These are phyloP conservation scores for Selenicereus undatus DNA, from an alignment of 148 eudicot genomes.

Conservation along the genomic window DNA sequence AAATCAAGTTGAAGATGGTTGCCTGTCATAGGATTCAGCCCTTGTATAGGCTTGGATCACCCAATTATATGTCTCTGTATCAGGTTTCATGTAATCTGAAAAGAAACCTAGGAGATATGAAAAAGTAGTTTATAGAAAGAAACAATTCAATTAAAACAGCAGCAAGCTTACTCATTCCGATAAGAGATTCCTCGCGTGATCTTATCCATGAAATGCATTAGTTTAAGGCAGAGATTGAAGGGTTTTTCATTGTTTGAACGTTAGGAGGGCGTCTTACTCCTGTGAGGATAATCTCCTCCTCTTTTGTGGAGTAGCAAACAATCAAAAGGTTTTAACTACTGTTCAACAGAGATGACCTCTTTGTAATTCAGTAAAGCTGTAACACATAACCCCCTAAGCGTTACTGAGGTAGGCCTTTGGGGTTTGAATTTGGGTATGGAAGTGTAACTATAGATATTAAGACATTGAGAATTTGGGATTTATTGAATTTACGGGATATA, in stretches of 20 bases:
- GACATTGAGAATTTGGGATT: not conserved
- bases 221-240: not conserved
- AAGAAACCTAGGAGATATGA: slow-evolving; percentile 29
- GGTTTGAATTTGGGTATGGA: not conserved
- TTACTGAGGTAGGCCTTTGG: not conserved
- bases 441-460: not conserved
- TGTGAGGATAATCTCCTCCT: not conserved
- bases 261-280: not conserved
- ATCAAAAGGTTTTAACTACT: not conserved
- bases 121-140: slow-evolving; percentile 1
- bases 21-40: slow-evolving; percentile 96
- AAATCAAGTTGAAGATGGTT: not conserved
- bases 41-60: slow-evolving; percentile 98
- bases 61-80: slow-evolving; percentile 96
- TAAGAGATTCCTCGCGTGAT: not conserved
- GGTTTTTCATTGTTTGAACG: not conserved
- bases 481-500: not conserved
- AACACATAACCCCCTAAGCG: not conserved
- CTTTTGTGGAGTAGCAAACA: not conserved
- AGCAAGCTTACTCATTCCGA: not conserved
- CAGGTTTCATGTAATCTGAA: slow-evolving; percentile 90
- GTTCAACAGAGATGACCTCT: not conserved
- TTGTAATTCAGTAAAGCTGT: not conserved
- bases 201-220: not conserved
- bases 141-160: not conserved